Evolutionary conservation across 2,329 filamentous ascomycete species (phyloP), one percentile per base, ranked within the genome.

Genomic region (Fusarium cicatricum): DNA sequence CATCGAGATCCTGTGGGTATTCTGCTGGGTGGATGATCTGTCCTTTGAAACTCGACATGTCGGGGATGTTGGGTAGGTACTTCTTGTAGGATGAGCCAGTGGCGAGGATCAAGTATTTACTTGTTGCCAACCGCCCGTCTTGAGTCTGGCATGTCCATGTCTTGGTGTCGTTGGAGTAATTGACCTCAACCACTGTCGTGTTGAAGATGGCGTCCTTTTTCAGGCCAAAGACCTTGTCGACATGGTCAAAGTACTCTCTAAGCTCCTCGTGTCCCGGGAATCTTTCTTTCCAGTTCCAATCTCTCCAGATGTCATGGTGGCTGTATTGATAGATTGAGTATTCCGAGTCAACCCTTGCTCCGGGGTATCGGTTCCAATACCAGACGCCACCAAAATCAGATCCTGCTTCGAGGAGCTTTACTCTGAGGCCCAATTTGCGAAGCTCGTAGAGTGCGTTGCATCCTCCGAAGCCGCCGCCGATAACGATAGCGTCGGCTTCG

Each of bases 301-400:
- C 48, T 33, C 16, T 28, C 28, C 11, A 43, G 11, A 3, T 42
- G 0, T 36, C 33, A 5, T 36, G 41, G 29, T 55, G 41, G 23
- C 53, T 58, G 33, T 58, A 37, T 4, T 23, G 39, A 45, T 62
- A 62, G 2, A 60, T 15, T 19, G 52, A 53, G 11, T 42, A 43
- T 26, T 62, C 59, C 10, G 48, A 49, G n/a, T 60, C 59, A 3
- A 53, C 52, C 14, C 50, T 46, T 8, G 57, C 52, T 7, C 61
- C 58, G 2, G 61, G 61, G 40, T 62, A 64, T 17, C 49, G 50
- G 36, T 62, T 64, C 39, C 52, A 62, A 15, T 62, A 53, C 61
- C 58, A 64, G 7, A 55, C 52, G 12, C 61, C 61, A 5, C 61
- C 58, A 11, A 62, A 50, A 21, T 59, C 61, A 31, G 44, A 43